Conservation (phyloP, 2,329 filamentous ascomycete genomes). For the Ascochyta lentis region DNA sequence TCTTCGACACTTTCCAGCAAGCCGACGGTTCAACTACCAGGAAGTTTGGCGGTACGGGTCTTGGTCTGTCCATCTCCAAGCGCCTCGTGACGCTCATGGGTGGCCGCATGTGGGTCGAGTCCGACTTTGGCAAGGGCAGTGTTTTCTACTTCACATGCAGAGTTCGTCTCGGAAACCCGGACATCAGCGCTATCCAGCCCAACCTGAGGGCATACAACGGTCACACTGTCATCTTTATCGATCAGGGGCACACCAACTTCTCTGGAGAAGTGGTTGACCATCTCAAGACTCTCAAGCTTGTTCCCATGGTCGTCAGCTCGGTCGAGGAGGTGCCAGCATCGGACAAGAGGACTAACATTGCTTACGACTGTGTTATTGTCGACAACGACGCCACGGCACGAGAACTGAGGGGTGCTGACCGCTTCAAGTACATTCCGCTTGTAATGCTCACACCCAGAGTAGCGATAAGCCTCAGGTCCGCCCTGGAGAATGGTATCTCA, state of each 20-base stretch:
- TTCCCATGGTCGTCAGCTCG: constrained; percentile 84
- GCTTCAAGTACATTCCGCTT: constrained; percentile 97
- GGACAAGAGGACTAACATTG: constrained; percentile 57
- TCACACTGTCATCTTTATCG: constrained; percentile 92
- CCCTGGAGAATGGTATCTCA: constrained; percentile 93
- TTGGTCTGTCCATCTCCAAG: constrained; percentile 94
- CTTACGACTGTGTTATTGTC: constrained; percentile 94
- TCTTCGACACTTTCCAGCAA: constrained; percentile 99
- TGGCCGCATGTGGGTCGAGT: constrained; percentile 94
- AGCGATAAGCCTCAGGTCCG: constrained; percentile 90
- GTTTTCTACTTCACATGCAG: constrained; percentile 96
- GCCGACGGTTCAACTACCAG: constrained; percentile 95
- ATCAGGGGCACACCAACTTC: constrained; percentile 82
- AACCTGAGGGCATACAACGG: constrained; percentile 89
- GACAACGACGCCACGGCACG: constrained; percentile 93
- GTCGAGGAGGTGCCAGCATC: constrained; percentile 69
- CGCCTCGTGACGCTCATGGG: constrained; percentile 95
- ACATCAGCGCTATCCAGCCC: constrained; percentile 78
- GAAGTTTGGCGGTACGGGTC: constrained; percentile 92
- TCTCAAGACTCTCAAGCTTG: constrained; percentile 78
- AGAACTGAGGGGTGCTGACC: constrained; percentile 82
- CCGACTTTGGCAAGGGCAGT: constrained; percentile 87
- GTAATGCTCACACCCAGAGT: constrained; percentile 89
- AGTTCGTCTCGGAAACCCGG: constrained; percentile 82
- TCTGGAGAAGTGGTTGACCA: constrained; percentile 79